phyloP scores from a whole-genome alignment of 495 filamentous ascomycete species.

The Neurospora sp. region DNA sequence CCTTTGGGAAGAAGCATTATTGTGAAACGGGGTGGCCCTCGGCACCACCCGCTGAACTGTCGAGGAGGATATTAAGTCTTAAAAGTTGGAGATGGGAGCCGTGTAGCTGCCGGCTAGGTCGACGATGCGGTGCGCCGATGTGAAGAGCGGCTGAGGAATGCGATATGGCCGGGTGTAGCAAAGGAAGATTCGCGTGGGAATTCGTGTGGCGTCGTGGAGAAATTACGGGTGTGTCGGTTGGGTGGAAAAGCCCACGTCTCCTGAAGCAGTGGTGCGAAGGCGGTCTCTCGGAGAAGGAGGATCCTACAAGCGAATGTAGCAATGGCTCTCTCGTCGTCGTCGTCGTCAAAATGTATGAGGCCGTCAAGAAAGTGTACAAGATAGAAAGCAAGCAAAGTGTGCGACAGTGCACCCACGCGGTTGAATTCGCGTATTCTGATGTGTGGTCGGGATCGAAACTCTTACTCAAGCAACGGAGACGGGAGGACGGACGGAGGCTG shows the following conservation, averaged over 20 bases:
- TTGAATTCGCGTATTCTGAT: background rate
- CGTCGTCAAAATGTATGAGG: background rate
- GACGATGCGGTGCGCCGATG: background rate
- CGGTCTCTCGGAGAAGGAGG: background rate
- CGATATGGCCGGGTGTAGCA: background rate
- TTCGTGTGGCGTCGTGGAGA: background rate
- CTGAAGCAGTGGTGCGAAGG: background rate
- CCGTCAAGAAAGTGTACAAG: background rate
- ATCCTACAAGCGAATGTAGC: background rate
- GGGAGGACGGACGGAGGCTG: background rate
- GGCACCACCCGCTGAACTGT: slow-evolving; percentile 21
- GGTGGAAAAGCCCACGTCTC: background rate
- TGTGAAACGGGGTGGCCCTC: slow-evolving; percentile 25
- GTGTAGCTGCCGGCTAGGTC: background rate
- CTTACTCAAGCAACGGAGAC: background rate
- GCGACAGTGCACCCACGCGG: background rate
- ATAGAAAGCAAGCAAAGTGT: background rate
- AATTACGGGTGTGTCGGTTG: background rate
- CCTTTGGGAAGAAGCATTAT: slow-evolving; percentile 68
- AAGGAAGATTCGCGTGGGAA: background rate
- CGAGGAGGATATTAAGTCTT: slow-evolving; percentile 1
- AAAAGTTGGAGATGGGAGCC: background rate
- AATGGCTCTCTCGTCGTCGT: background rate
- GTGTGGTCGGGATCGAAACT: background rate
- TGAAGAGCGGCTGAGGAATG: background rate